Evolutionary conservation across 768 basidiomycete genomes (phyloP).

Genomic region (Ephemerocybe angulata): DNA sequence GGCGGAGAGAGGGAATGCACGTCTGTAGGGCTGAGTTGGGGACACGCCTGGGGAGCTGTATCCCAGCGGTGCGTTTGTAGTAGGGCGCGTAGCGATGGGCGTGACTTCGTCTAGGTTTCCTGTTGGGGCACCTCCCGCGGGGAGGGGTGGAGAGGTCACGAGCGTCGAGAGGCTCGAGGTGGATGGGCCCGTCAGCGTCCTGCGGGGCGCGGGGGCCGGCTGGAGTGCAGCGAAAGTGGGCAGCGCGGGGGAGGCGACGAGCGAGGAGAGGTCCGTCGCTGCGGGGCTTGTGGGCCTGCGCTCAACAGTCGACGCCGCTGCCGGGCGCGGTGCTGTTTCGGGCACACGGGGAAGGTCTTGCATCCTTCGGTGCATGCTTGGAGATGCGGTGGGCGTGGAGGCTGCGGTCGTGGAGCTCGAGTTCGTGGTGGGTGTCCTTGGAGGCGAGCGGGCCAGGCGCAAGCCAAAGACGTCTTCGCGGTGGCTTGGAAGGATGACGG

Average conservation of each 20-base stretch:
- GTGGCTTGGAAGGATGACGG: neutral
- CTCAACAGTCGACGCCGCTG: neutral
- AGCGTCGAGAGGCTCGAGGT: neutral
- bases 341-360: neutral
- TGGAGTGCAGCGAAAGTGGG: neutral
- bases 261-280: conserved; percentile 1
- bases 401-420: conserved; percentile 20
- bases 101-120: neutral
- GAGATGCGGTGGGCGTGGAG: conserved; percentile 16
- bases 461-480: neutral
- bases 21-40: neutral
- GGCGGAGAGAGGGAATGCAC: neutral
- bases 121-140: neutral
- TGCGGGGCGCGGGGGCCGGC: neutral
- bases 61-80: neutral
- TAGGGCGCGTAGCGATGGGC: neutral
- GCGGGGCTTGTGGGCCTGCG: neutral
- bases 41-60: neutral
- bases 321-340: neutral
- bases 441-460: too few species aligned
- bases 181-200: neutral
- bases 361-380: neutral
- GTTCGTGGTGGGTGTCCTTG: conserved; percentile 23
- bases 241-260: conserved; percentile 6
- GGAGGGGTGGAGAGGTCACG: neutral